Evolutionary conservation across 2,329 filamentous ascomycete genomes (phyloP).

Genomic region (Escovopsis sp.): DNA sequence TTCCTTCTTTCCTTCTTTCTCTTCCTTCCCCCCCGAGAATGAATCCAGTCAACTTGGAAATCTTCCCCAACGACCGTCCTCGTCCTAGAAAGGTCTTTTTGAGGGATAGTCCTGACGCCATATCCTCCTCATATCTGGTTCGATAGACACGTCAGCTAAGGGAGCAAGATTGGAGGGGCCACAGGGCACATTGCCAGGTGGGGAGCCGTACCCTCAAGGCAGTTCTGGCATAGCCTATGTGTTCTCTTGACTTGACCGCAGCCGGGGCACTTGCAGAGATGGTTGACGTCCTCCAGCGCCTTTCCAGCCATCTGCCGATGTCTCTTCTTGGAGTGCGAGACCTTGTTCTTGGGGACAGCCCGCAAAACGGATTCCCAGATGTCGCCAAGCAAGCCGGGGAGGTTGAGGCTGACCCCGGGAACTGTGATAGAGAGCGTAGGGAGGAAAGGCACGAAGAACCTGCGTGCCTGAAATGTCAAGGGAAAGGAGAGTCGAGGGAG

Average conservation of each 20-base stretch:
- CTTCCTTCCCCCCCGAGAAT: conserved; percentile 1
- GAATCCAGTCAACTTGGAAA: conserved; percentile 5
- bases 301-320: conserved; percentile 92
- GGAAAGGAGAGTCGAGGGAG: conserved; percentile 37
- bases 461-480: conserved; percentile 27
- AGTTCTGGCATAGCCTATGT: conserved; percentile 77
- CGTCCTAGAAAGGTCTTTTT: conserved; percentile 16
- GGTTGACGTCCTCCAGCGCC: conserved; percentile 77
- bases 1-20: not conserved
- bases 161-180: too few relatives aligned
- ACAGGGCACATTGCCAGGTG: too few relatives aligned
- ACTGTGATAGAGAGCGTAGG: conserved; percentile 41
- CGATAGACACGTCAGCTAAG: not conserved
- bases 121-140: conserved; percentile 29
- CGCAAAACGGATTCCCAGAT: conserved; percentile 88
- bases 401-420: conserved; percentile 40
- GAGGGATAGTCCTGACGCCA: conserved; percentile 24
- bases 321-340: conserved; percentile 88
- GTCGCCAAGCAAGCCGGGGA: conserved; percentile 51
- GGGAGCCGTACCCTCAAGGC: conserved; percentile 55
- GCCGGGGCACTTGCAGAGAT: conserved; percentile 73
- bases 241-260: conserved; percentile 81
- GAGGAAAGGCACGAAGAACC: conserved; percentile 31
- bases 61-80: conserved; percentile 1
- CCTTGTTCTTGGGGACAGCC: conserved; percentile 97